Conservation (phyloP, 805 yeast genomes). For the Cyberlindnera meyerae region DNA sequence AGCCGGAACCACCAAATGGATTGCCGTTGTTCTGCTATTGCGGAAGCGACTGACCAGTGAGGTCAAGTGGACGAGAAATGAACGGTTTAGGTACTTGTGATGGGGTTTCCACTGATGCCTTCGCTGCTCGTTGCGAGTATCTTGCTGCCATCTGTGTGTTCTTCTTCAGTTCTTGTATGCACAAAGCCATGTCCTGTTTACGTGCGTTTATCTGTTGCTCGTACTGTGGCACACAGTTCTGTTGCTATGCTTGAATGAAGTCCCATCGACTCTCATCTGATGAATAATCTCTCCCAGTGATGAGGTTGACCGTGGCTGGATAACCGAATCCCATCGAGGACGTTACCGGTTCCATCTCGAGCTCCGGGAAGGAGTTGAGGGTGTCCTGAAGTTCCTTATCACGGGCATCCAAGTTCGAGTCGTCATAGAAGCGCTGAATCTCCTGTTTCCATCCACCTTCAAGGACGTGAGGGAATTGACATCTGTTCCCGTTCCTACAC, state of each 20-base stretch:
- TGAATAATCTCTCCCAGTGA: conserved; percentile 48
- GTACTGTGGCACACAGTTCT: conserved; percentile 34
- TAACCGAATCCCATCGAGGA: conserved; percentile 43
- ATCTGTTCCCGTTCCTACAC: conserved; percentile 40
- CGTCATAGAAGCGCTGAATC: conserved; percentile 5
- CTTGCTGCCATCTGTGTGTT: conserved; percentile 51
- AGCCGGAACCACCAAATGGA: conserved; percentile 1
- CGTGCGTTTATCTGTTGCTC: conserved; percentile 39
- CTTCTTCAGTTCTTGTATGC: conserved; percentile 33
- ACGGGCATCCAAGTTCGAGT: conserved; percentile 17
- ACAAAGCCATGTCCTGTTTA: conserved; percentile 41
- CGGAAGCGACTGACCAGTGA: conserved; percentile 18
- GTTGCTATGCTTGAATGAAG: conserved; percentile 37
- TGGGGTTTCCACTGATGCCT: conserved; percentile 26
- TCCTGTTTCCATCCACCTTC: conserved; percentile 4
- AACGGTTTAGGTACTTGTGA: conserved; percentile 28
- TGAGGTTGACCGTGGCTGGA: conserved; percentile 45
- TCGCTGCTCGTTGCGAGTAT: conserved; percentile 45
- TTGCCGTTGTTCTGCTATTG: conserved; percentile 8
- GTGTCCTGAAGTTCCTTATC: conserved; percentile 27
- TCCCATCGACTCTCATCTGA: conserved; percentile 48
- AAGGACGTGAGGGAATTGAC: conserved; percentile 40
- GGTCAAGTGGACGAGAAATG: conserved; percentile 31
- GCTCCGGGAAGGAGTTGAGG: conserved; percentile 12
- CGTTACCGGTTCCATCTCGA: conserved; percentile 30